Base-by-base conservation (phyloP, 2,329 filamentous ascomycete species). In the Hirsutella minnesotensis region DNA sequence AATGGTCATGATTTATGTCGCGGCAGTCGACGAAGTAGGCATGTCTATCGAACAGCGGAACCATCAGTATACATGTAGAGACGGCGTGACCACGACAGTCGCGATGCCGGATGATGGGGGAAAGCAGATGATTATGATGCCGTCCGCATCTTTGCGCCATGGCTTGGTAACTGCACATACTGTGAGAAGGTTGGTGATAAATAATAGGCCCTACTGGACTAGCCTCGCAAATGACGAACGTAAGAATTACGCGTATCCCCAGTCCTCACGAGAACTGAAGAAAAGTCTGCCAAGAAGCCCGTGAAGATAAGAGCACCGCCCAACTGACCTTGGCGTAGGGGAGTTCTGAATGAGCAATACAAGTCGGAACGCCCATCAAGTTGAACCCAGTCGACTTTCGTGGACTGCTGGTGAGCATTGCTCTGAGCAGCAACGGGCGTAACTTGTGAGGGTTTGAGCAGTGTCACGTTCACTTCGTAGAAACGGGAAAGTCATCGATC, bases 381-480 rank as follows among this genome's bases (percentile, higher is more conserved):
- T n/a, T n/a, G n/a, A n/a, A n/a, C 39, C 58, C 56, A 59, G 44
- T 63, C 61, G 3, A 64, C 70, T 3, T 51, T 49, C 18, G 37
- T 33, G n/a, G 27, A 5, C 49, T 50, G 2, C 18, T 3, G 7
- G 2, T 4, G 4, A 54, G 37, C 7, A 16, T 18, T 19, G n/a
- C 34, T 37, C 18, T 22, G 9, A 39, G 16, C 20, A 33, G 29
- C 8, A 49, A 27, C 8, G 49, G 38, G 18, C 41, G 36, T 10
- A 51, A 42, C 4, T 36, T 22, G 19, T 57, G 46, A 48, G 54
- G 58, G 44, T 56, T n/a, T n/a, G n/a, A n/a, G n/a, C n/a, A n/a
- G n/a, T n/a, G n/a, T n/a, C n/a, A n/a, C n/a, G n/a, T n/a, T n/a
- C n/a, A n/a, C n/a, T n/a, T 9, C 45, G 54, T 15, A 56, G 38